Conservation (phyloP, 371 early-diverging fungal genomes). For the Syncephalastrum contaminatum region DNA sequence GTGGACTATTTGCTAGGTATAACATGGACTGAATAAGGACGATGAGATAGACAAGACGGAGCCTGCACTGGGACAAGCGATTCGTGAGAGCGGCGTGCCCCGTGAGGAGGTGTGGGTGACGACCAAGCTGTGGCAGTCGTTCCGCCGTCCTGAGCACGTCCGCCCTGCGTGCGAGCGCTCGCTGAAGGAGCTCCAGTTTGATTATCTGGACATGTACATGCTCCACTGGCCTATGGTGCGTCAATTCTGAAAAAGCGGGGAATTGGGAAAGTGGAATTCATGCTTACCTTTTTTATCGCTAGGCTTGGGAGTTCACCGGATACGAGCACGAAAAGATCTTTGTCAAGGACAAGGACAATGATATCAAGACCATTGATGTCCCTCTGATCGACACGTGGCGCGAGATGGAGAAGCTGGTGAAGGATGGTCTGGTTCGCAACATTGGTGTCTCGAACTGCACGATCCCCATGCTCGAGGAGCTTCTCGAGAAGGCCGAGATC, state of each 20-base stretch:
- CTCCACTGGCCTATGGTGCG: constrained; percentile 51
- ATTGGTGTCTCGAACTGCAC: constrained; percentile 72
- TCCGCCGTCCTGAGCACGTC: constrained; percentile 55
- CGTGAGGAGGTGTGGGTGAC: constrained; percentile 55
- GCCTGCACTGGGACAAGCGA: constrained; percentile 71
- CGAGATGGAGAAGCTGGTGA: constrained; percentile 70
- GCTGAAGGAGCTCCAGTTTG: constrained; percentile 67
- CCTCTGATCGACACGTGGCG: constrained; percentile 69
- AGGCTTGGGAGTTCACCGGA: constrained; percentile 32
- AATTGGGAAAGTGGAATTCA: too few species aligned
- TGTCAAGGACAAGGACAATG: constrained; percentile 20
- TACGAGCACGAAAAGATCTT: constrained; percentile 21
- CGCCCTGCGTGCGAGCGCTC: constrained; percentile 54
- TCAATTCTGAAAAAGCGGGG: too few species aligned
- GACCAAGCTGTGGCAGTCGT: constrained; percentile 87
- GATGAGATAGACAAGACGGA: constrained; percentile 63
- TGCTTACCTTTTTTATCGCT: too few species aligned
- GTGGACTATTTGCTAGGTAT: too few species aligned
- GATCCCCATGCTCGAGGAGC: constrained; percentile 64
- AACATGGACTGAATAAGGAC: too few species aligned
- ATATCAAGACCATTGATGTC: constrained; percentile 38
- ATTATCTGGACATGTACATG: constrained; percentile 90
- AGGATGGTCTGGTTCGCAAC: constrained; percentile 56
- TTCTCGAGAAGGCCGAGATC: constrained; percentile 67
- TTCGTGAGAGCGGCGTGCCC: constrained; percentile 47